A percentile compares a stretch with the other conserved stretches of the same genome.
phyloP scores from a whole-genome alignment of 371 early-diverging fungal species.

The Mortierella sp. region DNA sequence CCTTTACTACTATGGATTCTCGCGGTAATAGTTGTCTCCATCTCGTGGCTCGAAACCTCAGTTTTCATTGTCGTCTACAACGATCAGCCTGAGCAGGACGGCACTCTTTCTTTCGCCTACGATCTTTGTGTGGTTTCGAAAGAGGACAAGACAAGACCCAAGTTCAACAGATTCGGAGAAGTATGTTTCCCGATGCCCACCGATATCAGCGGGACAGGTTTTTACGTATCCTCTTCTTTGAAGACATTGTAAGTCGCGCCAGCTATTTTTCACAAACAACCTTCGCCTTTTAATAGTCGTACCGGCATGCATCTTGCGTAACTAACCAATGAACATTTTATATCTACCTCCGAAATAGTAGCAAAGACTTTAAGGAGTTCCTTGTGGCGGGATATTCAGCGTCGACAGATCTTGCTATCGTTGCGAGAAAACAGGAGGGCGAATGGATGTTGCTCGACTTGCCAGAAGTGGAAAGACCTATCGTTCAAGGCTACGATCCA shows the following conservation, averaged over 20 bases:
- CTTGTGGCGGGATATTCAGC: slow-evolving; percentile 27
- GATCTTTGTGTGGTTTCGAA: slow-evolving; percentile 47
- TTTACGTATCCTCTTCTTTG: slow-evolving; percentile 37
- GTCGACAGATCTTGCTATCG: slow-evolving; percentile 29
- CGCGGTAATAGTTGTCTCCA: slow-evolving; percentile 23
- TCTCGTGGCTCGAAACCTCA: slow-evolving; percentile 52
- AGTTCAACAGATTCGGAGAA: slow-evolving; percentile 31
- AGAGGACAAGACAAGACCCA: slow-evolving; percentile 29
- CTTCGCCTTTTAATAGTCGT: neutral
- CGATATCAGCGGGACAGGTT: slow-evolving; percentile 24
- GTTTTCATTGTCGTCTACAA: slow-evolving; percentile 46
- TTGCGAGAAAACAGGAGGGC: slow-evolving; percentile 31
- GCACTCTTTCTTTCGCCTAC: slow-evolving; percentile 6
- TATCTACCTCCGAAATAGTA: slow-evolving; percentile 13
- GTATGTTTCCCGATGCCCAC: slow-evolving; percentile 36
- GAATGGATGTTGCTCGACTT: slow-evolving; percentile 47
- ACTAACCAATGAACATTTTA: neutral
- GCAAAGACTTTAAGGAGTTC: slow-evolving; percentile 28
- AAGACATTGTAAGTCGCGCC: slow-evolving; percentile 33
- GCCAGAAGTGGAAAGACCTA: slow-evolving; percentile 29
- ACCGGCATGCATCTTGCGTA: no score
- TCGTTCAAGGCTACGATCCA: slow-evolving; percentile 24
- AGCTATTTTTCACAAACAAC: neutral
- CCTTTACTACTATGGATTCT: neutral
- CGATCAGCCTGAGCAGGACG: slow-evolving; percentile 24